Conservation (phyloP, 768 basidiomycete species). For the Phanerochaete sordida region DNA sequence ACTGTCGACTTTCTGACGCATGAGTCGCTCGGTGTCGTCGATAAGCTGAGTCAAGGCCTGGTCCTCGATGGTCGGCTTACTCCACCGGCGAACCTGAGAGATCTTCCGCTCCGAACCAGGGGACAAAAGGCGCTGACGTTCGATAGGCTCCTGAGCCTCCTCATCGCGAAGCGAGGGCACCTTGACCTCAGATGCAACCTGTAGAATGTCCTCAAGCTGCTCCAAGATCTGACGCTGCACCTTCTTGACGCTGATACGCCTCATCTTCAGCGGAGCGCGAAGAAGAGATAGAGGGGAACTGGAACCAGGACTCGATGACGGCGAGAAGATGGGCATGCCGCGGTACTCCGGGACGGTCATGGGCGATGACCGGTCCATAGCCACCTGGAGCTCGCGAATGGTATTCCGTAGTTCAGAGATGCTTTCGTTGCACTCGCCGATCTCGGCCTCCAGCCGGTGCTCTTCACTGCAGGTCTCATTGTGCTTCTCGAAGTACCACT, state of each 20-base stretch:
- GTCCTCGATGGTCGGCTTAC: conserved; percentile 82
- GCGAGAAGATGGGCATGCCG: conserved; percentile 79
- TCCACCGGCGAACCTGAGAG: conserved; percentile 80
- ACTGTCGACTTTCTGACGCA: conserved; percentile 91
- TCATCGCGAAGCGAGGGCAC: conserved; percentile 91
- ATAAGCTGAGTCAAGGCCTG: conserved; percentile 77
- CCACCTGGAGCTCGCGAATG: conserved; percentile 70
- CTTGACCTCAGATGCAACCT: conserved; percentile 75
- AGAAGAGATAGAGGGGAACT: conserved; percentile 77
- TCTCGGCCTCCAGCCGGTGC: conserved; percentile 94
- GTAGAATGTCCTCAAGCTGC: conserved; percentile 83
- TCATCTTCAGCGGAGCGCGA: conserved; percentile 63
- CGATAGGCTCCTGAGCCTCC: conserved; percentile 86
- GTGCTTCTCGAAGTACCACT: conserved; percentile 99
- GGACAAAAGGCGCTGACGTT: conserved; percentile 86
- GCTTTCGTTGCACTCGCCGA: conserved; percentile 89
- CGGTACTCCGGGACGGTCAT: conserved; percentile 73
- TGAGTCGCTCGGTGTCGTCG: conserved; percentile 84
- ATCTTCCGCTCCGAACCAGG: conserved; percentile 88
- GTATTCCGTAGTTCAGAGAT: conserved; percentile 84
- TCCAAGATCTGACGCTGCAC: conserved; percentile 78
- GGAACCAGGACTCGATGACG: conserved; percentile 66
- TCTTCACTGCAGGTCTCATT: conserved; percentile 98
- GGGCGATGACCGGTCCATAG: conserved; percentile 75
- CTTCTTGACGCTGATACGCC: conserved; percentile 76